A percentile compares a stretch with the other conserved stretches of the same genome.
Evolutionary conservation across 2,329 filamentous ascomycete genomes (phyloP).

Genomic region (Ceratocystis ficicola): DNA sequence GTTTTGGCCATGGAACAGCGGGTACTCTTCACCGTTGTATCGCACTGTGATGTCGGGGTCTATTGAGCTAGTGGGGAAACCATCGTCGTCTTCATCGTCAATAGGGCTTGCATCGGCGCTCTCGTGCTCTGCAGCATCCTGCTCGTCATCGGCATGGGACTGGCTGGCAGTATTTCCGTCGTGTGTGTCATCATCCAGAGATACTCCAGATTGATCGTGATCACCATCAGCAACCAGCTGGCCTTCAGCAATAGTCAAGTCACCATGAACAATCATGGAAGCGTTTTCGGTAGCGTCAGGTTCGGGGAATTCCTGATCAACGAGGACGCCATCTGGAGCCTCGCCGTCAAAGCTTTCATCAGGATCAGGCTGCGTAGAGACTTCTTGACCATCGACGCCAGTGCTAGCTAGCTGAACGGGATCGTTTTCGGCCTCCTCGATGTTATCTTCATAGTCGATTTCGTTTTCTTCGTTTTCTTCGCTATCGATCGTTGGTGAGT

Average conservation of each 20-base stretch:
- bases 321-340: conserved; percentile 23
- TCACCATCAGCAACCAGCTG: conserved; percentile 14
- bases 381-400: not conserved
- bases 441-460: conserved; percentile 23
- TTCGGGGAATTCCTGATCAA: conserved; percentile 28
- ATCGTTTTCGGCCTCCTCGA: conserved; percentile 1
- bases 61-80: conserved; percentile 13
- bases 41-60: conserved; percentile 33
- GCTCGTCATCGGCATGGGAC: conserved; percentile 25
- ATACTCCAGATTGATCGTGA: conserved; percentile 23
- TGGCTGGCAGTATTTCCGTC: conserved; percentile 24
- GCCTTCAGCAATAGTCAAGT: conserved; percentile 11
- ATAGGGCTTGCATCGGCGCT: conserved; percentile 17
- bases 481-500: conserved; percentile 8
- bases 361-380: conserved; percentile 23
- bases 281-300: conserved; percentile 22
- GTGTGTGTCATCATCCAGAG: conserved; percentile 3
- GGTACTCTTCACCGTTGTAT: conserved; percentile 36
- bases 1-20: conserved; percentile 30
- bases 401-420: not conserved
- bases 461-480: conserved; percentile 18
- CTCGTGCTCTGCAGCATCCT: conserved; percentile 20
- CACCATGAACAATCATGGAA: conserved; percentile 10
- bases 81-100: conserved; percentile 24
- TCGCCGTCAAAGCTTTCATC: conserved; percentile 24